A percentile compares a stretch with the other conserved stretches of the same genome.
Conservation (phyloP, 1,284 basidiomycete species). For the Athelia psychrophila region DNA sequence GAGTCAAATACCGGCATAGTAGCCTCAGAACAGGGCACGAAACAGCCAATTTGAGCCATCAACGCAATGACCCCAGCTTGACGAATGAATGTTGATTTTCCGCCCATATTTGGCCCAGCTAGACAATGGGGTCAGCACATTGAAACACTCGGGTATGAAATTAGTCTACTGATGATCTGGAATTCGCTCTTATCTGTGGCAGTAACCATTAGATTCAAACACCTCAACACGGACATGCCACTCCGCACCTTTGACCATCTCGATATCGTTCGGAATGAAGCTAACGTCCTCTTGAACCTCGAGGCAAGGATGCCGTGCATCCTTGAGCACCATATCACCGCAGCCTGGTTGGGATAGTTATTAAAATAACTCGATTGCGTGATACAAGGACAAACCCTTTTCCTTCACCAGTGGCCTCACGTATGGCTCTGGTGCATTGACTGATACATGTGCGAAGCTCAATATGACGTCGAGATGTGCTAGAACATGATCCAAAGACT, state of each 20-base stretch:
- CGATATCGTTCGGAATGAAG: conserved; percentile 95
- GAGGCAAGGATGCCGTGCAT: conserved; percentile 93
- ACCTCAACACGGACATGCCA: neutral
- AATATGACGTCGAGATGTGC: conserved; percentile 92
- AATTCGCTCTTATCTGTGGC: conserved; percentile 73
- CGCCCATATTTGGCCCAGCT: conserved; percentile 97
- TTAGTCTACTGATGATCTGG: conserved; percentile 74
- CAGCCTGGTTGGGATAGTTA: conserved; percentile 47
- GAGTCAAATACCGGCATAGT: conserved; percentile 94
- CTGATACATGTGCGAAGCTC: conserved; percentile 89
- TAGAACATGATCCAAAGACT: conserved; percentile 84
- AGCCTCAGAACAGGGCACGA: conserved; percentile 89
- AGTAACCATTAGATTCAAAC: conserved; percentile 8
- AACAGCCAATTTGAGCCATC: conserved; percentile 95
- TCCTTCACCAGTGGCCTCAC: conserved; percentile 77
- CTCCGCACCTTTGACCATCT: conserved; percentile 75
- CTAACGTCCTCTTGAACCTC: conserved; percentile 95
- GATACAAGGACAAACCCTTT: conserved; percentile 48
- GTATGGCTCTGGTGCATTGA: conserved; percentile 85
- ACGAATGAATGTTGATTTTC: conserved; percentile 92
- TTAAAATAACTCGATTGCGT: neutral
- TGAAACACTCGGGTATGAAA: conserved; percentile 1
- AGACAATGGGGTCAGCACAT: conserved; percentile 21
- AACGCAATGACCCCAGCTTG: conserved; percentile 92
- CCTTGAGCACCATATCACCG: conserved; percentile 74